Percentiles rank a stretch among this genome's conserved stretches.
These are phyloP conservation scores for Spiraea crenata DNA, from an alignment of 331 rosid genomes.

Conservation along the genomic window DNA sequence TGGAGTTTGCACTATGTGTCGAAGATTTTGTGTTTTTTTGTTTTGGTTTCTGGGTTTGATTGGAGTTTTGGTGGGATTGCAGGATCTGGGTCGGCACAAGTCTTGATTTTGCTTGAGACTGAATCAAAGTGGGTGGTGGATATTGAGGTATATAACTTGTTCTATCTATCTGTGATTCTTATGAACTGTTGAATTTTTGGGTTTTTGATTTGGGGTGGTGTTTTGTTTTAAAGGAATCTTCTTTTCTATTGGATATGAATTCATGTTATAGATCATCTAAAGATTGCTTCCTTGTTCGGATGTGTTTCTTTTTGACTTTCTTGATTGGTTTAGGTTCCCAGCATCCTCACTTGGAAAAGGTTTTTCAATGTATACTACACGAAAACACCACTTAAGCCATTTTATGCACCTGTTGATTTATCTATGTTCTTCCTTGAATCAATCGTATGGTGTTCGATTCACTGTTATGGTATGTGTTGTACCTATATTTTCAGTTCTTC, in stretches of 20 bases:
- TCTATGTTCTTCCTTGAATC: background rate
- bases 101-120: slow-evolving; percentile 9
- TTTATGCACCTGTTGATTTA: background rate
- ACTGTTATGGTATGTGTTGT: slow-evolving; percentile 6
- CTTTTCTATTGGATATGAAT: background rate
- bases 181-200: background rate
- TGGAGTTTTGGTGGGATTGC: slow-evolving; percentile 32
- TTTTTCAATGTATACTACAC: background rate
- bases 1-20: background rate
- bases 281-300: background rate
- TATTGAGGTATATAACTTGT: slow-evolving; percentile 38
- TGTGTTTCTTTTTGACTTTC: slow-evolving; percentile 1
- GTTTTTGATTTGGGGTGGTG: background rate
- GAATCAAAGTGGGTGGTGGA: slow-evolving; percentile 19
- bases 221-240: slow-evolving; percentile 3
- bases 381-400: background rate
- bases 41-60: slow-evolving; percentile 31
- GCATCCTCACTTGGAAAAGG: slow-evolving; percentile 7
- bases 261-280: background rate
- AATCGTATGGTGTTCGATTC: background rate
- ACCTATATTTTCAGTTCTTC: background rate
- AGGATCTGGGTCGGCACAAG: slow-evolving; percentile 29
- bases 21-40: slow-evolving; percentile 9
- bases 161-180: slow-evolving; percentile 13
- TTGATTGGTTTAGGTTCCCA: slow-evolving; percentile 7